phyloP scores from a whole-genome alignment of 129 eudicot genomes.

The Saposhnikovia divaricata region DNA sequence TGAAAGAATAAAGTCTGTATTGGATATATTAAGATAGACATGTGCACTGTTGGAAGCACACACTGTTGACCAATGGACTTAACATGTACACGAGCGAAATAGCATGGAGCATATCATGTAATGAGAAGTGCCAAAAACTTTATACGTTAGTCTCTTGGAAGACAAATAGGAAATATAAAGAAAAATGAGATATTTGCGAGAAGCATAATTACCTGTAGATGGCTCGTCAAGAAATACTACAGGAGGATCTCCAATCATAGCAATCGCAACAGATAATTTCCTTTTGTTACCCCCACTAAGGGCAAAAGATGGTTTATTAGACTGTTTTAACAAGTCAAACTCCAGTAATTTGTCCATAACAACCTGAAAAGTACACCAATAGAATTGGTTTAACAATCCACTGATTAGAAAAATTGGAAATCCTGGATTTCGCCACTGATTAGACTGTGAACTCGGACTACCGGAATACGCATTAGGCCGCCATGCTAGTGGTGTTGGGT shows the following conservation, averaged over 20 bases:
- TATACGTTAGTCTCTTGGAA: not conserved
- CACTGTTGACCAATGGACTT: not conserved
- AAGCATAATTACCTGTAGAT: constrained; percentile 57
- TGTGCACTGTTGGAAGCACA: not conserved
- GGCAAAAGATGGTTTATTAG: constrained; percentile 76
- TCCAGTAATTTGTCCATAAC: constrained; percentile 76
- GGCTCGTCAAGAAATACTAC: constrained; percentile 93
- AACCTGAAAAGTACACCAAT: constrained; percentile 42
- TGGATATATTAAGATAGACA: not conserved
- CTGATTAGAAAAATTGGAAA: too few species aligned
- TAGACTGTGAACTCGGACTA: not conserved
- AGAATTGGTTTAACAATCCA: constrained; percentile 6
- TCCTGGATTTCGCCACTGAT: not conserved
- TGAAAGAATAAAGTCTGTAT: not conserved
- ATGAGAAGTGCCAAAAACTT: not conserved
- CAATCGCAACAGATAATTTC: constrained; percentile 94
- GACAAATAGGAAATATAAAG: not conserved
- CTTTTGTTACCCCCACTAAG: constrained; percentile 96
- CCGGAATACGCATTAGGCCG: not conserved
- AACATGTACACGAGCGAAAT: not conserved
- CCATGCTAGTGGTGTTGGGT: not conserved
- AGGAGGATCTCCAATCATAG: constrained; percentile 98
- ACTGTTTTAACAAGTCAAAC: constrained; percentile 88
- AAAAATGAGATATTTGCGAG: not conserved
- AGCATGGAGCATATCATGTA: not conserved